Percentiles rank a stretch among this genome's conserved stretches.
These are phyloP conservation scores for Boechera divaricarpa DNA, from an alignment of 345 rosid species.

Conservation along the genomic window DNA sequence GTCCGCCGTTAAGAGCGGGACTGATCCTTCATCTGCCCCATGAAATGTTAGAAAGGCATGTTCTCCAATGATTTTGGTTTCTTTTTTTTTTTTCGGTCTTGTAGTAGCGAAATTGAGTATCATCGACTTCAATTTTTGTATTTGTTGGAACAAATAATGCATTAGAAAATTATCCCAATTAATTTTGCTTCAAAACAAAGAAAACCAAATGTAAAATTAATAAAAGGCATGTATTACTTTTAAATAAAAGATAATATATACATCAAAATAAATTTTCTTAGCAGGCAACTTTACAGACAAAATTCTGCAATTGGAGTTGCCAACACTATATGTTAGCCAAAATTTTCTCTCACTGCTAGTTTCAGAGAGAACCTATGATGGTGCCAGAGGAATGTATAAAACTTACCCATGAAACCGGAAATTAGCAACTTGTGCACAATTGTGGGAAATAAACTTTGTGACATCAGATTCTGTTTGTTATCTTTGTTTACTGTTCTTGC, in stretches of 20 bases:
- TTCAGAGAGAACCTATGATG: constrained; percentile 22
- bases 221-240: neutral
- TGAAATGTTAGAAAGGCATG: constrained; percentile 11
- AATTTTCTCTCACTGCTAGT: neutral
- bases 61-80: neutral
- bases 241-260: neutral
- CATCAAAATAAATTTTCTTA: neutral
- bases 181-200: neutral
- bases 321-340: constrained; percentile 19
- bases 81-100: neutral
- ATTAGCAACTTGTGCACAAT: constrained; percentile 13
- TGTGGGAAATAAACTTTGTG: constrained; percentile 1
- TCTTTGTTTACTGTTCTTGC: constrained; percentile 37
- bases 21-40: constrained; percentile 55
- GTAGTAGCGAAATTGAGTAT: constrained; percentile 12
- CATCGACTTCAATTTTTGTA: constrained; percentile 7
- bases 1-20: constrained; percentile 63
- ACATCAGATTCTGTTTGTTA: constrained; percentile 13
- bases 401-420: constrained; percentile 1
- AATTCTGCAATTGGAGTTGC: constrained; percentile 17
- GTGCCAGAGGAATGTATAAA: constrained; percentile 13
- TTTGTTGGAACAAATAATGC: neutral
- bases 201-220: too few species aligned
- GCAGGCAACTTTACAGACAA: constrained; percentile 31
- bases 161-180: neutral